Base-by-base conservation (phyloP, 1,139 yeast species). In the Martiniozyma asiatica region DNA sequence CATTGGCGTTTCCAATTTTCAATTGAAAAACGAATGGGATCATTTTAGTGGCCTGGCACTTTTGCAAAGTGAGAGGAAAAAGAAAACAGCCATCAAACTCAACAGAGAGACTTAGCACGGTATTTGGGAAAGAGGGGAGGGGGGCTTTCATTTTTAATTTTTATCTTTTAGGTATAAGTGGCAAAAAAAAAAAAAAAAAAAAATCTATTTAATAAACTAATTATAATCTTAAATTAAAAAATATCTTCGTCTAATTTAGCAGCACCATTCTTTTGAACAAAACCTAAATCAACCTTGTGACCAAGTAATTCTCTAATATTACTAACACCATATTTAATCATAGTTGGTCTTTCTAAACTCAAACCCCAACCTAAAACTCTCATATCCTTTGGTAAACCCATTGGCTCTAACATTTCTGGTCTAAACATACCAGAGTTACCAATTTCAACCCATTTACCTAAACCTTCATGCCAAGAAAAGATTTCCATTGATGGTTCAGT, bases 401-500 rank as follows among this genome's bases (percentile, higher is more conserved):
- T 87, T 28, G 95, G 64, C 61, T 85, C 95, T 56, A 92, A 69
- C 99, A 92, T 92, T 60, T 92, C 99, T 15, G 99, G 98, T 62
- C 99, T 76, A 68, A 92, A 92, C 95, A 92, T 80, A 57, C 98
- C 99, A 15, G 96, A 84, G 66, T 92, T 92, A 57, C 99, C 99
- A 51, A 92, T 87, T 65, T 92, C 99, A 40, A 92, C 98, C 98
- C 98, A 92, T 57, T 85, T 89, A 49, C 70, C 77, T 48, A 92
- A 69, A 29, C 95, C 96, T 48, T 75, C 76, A 61, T 92, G 99
- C 78, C 84, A 89, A 35, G 97, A 92, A 58, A 79, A 92, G 46
- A 92, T 89, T 63, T 92, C 99, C 74, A 92, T 72, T 12, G 95
- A 81, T 37, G 99, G 99, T 60, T 92, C 99, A 39, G 98, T 92